Conservation (phyloP, 495 filamentous ascomycete genomes). For the Lophiotrema nucula region DNA sequence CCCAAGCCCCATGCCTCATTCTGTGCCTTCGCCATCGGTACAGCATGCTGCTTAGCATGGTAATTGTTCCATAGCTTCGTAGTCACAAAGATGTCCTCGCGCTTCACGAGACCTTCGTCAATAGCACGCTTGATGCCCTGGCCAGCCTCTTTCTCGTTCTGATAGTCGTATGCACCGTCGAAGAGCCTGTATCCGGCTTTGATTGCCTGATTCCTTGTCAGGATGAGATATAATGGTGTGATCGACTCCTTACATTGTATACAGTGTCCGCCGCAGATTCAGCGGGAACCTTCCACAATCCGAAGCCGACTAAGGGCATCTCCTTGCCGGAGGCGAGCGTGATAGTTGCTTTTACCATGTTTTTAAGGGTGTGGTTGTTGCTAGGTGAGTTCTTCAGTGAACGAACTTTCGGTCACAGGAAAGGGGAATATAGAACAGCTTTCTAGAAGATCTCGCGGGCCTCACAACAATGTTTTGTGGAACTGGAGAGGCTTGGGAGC, state of each 20-base stretch:
- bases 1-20: slow-evolving; percentile 58
- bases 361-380: background rate
- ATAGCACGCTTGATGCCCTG: slow-evolving; percentile 48
- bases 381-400: no score
- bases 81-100: slow-evolving; percentile 63
- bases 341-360: slow-evolving; percentile 15
- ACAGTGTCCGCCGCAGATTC: slow-evolving; percentile 25
- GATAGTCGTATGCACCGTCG: slow-evolving; percentile 55
- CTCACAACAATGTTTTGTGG: no score
- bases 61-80: slow-evolving; percentile 68
- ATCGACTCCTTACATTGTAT: slow-evolving; percentile 21
- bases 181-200: slow-evolving; percentile 62
- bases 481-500: no score
- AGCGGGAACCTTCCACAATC: slow-evolving; percentile 32
- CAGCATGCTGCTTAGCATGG: slow-evolving; percentile 61
- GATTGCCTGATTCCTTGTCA: slow-evolving; percentile 33
- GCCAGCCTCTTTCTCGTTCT: slow-evolving; percentile 53
- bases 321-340: slow-evolving; percentile 29
- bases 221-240: background rate
- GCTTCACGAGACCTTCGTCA: slow-evolving; percentile 51
- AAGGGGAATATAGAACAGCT: no score
- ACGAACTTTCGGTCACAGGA: no score
- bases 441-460: no score
- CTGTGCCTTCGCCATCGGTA: slow-evolving; percentile 57
- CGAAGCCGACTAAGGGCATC: slow-evolving; percentile 37